Conservation (phyloP, 2,329 filamentous ascomycete genomes). For the Penicillium fuscoglaucum region DNA sequence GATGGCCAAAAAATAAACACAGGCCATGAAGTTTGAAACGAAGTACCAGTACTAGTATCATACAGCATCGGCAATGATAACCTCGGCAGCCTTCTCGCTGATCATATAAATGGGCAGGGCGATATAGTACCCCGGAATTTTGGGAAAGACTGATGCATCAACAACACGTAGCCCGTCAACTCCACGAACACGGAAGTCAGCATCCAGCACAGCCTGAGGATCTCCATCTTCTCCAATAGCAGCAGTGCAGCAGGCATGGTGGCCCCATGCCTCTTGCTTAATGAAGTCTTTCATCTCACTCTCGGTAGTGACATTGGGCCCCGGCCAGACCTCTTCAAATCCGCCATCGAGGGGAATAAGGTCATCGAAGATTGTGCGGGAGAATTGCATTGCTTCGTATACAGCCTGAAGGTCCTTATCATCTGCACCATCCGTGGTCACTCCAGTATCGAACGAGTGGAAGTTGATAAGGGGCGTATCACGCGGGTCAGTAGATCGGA, state of each 20-base stretch:
- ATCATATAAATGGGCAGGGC: constrained; percentile 57
- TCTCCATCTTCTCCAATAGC: constrained; percentile 57
- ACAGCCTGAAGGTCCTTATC: constrained; percentile 57
- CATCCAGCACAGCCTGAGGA: constrained; percentile 55
- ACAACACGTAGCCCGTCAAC: constrained; percentile 60
- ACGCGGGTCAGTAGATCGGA: constrained; percentile 61
- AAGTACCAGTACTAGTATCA: not conserved
- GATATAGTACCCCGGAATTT: constrained; percentile 57
- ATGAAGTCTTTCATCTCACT: constrained; percentile 51
- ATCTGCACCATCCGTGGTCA: constrained; percentile 39
- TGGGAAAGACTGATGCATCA: constrained; percentile 59
- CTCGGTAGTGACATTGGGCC: constrained; percentile 44
- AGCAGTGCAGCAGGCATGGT: constrained; percentile 57
- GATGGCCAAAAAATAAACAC: not conserved
- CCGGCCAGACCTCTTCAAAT: constrained; percentile 50
- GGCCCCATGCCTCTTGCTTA: constrained; percentile 54
- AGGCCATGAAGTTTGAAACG: too few species aligned
- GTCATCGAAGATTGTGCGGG: constrained; percentile 49
- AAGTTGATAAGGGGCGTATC: constrained; percentile 64
- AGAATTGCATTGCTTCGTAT: constrained; percentile 57
- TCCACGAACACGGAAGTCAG: constrained; percentile 57
- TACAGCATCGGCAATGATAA: constrained; percentile 41
- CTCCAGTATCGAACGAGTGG: constrained; percentile 53
- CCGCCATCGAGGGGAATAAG: constrained; percentile 45
- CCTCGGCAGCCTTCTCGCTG: constrained; percentile 62